Conservation (phyloP, 495 filamentous ascomycete species). For the Cenococcum geophilum region DNA sequence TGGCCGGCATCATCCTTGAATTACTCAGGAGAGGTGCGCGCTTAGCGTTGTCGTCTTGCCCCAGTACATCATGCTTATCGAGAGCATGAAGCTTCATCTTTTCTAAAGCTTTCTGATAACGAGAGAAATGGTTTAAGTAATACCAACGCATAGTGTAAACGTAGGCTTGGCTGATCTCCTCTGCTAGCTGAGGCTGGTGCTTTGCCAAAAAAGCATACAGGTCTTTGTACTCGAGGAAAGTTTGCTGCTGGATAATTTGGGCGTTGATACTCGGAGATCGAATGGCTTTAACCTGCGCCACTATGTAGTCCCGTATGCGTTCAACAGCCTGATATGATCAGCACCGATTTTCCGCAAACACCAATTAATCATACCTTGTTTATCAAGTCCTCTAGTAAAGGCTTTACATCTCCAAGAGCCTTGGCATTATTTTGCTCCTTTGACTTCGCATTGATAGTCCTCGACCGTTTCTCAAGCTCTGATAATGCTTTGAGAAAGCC, state of each 20-base stretch:
- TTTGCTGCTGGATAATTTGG: conserved; percentile 88
- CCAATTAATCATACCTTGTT: conserved; percentile 55
- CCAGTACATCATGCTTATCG: conserved; percentile 80
- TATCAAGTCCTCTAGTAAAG: conserved; percentile 73
- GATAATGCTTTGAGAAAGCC: conserved; percentile 78
- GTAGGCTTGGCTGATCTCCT: conserved; percentile 88
- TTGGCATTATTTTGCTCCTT: conserved; percentile 59
- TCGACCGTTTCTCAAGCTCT: conserved; percentile 74
- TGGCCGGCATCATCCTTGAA: conserved; percentile 47
- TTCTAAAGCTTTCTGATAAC: conserved; percentile 75
- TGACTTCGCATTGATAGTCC: conserved; percentile 59
- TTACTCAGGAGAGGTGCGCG: conserved; percentile 27
- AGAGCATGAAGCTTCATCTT: conserved; percentile 76
- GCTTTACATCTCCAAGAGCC: conserved; percentile 74
- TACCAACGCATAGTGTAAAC: conserved; percentile 99
- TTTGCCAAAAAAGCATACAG: conserved; percentile 75
- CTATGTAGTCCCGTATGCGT: conserved; percentile 87
- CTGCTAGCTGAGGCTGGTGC: conserved; percentile 70
- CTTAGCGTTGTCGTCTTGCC: conserved; percentile 57
- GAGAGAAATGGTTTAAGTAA: conserved; percentile 82
- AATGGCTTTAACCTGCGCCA: conserved; percentile 85
- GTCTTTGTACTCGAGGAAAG: conserved; percentile 80
- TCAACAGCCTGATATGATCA: conserved; percentile 58
- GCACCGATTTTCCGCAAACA: neutral
- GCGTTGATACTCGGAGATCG: conserved; percentile 92